phyloP scores from a whole-genome alignment of 2,329 filamentous ascomycete species.

The Elsinoe arachidis region DNA sequence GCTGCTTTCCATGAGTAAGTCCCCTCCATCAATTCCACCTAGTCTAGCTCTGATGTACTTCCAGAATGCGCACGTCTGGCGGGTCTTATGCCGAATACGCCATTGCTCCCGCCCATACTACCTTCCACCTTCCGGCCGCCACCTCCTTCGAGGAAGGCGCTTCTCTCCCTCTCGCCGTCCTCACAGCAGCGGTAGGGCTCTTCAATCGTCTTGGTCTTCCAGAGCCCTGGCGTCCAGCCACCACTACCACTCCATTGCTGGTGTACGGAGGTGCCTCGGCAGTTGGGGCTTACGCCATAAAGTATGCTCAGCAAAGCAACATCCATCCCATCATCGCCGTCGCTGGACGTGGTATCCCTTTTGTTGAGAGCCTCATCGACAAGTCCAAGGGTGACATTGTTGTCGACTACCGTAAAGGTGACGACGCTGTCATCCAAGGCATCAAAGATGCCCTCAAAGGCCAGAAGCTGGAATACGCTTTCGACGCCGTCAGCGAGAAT shows the following conservation, averaged over 20 bases:
- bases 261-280: conserved; percentile 36
- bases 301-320: conserved; percentile 31
- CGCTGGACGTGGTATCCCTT: conserved; percentile 31
- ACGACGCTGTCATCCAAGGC: conserved; percentile 41
- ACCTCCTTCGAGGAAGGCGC: conserved; percentile 45
- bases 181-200: conserved; percentile 40
- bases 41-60: too few species aligned
- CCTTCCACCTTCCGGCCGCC: conserved; percentile 45
- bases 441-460: conserved; percentile 39
- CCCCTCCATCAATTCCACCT: conserved; percentile 37
- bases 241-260: conserved; percentile 23
- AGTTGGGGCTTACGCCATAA: conserved; percentile 35
- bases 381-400: conserved; percentile 33
- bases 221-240: conserved; percentile 31
- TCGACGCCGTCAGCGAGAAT: conserved; percentile 51
- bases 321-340: conserved; percentile 37
- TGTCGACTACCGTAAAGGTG: conserved; percentile 48
- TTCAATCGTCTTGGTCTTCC: conserved; percentile 36
- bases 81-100: conserved; percentile 57
- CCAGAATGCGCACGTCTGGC: conserved; percentile 38
- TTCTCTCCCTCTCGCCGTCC: conserved; percentile 37
- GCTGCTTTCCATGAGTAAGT: conserved; percentile 42
- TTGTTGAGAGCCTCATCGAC: conserved; percentile 32
- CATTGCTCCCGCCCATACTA: conserved; percentile 46
- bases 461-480: conserved; percentile 42